Evolutionary conservation across 495 filamentous ascomycete genomes (phyloP).

Genomic region (Parmelia sp.): DNA sequence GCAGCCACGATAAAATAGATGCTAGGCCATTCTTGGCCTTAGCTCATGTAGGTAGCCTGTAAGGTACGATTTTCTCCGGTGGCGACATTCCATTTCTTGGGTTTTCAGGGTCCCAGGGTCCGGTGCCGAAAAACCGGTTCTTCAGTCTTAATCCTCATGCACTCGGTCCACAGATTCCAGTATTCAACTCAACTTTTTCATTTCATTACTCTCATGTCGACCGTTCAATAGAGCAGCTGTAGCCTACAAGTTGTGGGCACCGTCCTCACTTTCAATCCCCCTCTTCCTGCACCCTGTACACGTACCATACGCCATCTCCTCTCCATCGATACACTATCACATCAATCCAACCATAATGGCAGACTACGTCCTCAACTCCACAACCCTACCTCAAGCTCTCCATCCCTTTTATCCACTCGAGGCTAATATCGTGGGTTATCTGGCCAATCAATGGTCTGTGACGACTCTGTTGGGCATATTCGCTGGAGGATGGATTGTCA

Average conservation of each 20-base stretch:
- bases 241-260: neutral
- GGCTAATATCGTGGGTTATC: slow-evolving; percentile 54
- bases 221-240: neutral
- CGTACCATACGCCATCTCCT: neutral
- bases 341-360: slow-evolving; percentile 1
- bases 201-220: neutral
- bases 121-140: too few species aligned
- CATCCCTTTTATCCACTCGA: slow-evolving; percentile 72
- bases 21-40: too few species aligned
- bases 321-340: neutral
- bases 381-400: slow-evolving; percentile 17
- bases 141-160: too few species aligned
- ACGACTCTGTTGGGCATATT: slow-evolving; percentile 50
- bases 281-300: neutral
- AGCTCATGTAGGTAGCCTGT: too few species aligned
- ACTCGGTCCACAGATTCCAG: too few species aligned
- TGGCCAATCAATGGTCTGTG: slow-evolving; percentile 52
- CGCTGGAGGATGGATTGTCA: slow-evolving; percentile 41
- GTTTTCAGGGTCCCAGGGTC: too few species aligned
- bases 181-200: too few species aligned
- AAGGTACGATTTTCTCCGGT: too few species aligned
- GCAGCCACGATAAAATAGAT: too few species aligned
- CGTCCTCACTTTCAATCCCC: neutral
- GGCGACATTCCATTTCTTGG: too few species aligned
- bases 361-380: slow-evolving; percentile 6